Conservation (phyloP, 2,329 filamentous ascomycete genomes). For the Aspergillus sp. region DNA sequence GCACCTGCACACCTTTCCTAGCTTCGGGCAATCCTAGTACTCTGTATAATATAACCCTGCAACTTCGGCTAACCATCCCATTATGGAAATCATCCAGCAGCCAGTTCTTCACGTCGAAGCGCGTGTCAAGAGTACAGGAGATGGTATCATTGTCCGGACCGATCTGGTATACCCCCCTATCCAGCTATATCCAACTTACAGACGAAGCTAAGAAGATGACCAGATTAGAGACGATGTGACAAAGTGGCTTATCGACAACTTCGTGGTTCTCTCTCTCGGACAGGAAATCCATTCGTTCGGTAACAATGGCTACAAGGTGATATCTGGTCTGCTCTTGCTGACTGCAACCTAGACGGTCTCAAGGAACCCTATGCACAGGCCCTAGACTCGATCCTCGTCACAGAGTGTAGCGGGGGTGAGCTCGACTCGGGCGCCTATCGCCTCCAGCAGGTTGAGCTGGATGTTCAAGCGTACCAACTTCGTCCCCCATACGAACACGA, state of each 20-base stretch:
- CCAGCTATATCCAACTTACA: neutral
- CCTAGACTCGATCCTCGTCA: constrained; percentile 30
- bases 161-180: constrained; percentile 18
- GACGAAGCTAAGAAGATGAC: neutral
- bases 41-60: too few species aligned
- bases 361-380: constrained; percentile 14
- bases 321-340: neutral
- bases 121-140: constrained; percentile 21
- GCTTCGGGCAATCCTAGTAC: too few species aligned
- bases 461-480: constrained; percentile 38
- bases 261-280: constrained; percentile 25
- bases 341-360: constrained; percentile 15
- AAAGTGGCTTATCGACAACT: constrained; percentile 29
- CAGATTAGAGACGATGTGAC: constrained; percentile 31
- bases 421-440: constrained; percentile 19
- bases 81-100: constrained; percentile 9
- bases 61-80: too few species aligned
- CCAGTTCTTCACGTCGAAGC: constrained; percentile 34
- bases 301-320: constrained; percentile 4
- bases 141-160: constrained; percentile 21
- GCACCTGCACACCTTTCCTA: too few species aligned
- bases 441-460: constrained; percentile 29
- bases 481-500: constrained; percentile 16
- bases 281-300: constrained; percentile 25
- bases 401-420: constrained; percentile 30